phyloP scores from a whole-genome alignment of 2,329 filamentous ascomycete genomes.

The Pestalotiopsis fici region DNA sequence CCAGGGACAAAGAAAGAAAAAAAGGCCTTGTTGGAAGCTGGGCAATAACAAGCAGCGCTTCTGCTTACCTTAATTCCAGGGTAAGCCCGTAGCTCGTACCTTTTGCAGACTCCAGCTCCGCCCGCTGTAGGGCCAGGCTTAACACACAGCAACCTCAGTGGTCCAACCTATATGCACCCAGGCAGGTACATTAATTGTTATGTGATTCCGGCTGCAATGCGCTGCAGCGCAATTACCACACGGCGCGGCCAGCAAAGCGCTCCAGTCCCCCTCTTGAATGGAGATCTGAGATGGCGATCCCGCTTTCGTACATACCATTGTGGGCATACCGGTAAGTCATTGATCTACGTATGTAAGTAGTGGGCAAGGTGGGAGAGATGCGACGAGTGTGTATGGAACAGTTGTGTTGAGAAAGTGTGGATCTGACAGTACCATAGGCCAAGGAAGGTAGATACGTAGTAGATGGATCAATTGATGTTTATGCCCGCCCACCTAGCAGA shows the following conservation, averaged over 20 bases:
- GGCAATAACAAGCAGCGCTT: constrained; percentile 10
- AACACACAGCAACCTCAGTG: background rate
- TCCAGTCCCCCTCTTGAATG: background rate
- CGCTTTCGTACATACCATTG: background rate
- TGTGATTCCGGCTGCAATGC: background rate
- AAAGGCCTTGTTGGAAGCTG: constrained; percentile 5
- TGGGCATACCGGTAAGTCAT: too few relatives aligned
- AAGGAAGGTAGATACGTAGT: background rate
- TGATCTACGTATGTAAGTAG: background rate
- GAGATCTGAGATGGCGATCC: background rate
- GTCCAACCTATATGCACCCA: background rate
- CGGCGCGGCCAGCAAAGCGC: background rate
- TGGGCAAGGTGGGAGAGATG: background rate
- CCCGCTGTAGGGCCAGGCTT: constrained; percentile 4
- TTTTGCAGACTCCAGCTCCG: constrained; percentile 11
- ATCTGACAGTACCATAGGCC: background rate
- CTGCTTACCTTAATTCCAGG: constrained; percentile 3
- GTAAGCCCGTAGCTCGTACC: constrained; percentile 7
- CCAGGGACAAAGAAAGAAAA: background rate
- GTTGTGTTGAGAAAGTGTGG: background rate
- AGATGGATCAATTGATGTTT: background rate
- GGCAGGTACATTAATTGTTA: background rate
- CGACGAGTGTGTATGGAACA: background rate
- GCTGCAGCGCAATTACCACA: background rate
- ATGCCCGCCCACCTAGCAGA: background rate